Base-by-base conservation (phyloP, 768 basidiomycete genomes). In the Agaricus blazei region DNA sequence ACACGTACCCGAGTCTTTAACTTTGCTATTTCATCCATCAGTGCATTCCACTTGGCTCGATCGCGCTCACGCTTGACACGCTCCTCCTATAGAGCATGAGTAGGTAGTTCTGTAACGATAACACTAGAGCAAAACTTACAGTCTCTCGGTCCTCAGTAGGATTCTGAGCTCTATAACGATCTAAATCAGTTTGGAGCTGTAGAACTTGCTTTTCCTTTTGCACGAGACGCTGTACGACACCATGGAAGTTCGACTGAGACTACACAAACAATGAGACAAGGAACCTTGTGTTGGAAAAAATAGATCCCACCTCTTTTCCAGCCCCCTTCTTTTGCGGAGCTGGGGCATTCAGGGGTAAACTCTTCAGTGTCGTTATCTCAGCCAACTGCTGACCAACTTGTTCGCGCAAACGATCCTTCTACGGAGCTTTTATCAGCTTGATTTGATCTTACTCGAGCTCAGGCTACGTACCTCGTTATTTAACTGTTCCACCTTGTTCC, bases 161-260 rank as follows among this genome's bases (percentile, higher is more conserved):
- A 65, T 80, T 81, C 65, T 83, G 79, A 4, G 74, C 71, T 60
- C 80, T 83, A 60, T 85, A 69, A 15, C 77, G 75, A 53, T 85
- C 87, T 19, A 94, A 69, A 63, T 93, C 88, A 3, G 77, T 77
- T 64, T 86, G 85, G 1, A 95, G 76, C 53, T 85, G 82, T 2
- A 82, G 65, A 1, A 92, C 88, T 67, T 93, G 83, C 63, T 88
- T 91, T 72, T 97, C 93, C 66, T 93, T 93, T 65, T 85, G 80
- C 3, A 88, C 81, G 14, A 95, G 75, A 9, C 90, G 83, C 63
- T 92, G 90, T 8, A 93, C 82, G 19, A 95, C 64, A 1, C 88
- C 90, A 58, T 83, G 79, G 54, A 87, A 77, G 59, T 79, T 84
- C 80, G 88, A 70, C 27, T 54, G 52, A 5, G 52, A 29, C 45